Percentiles rank a stretch among this genome's conserved stretches.
Conservation (phyloP, 1,284 basidiomycete species). For the Moniliella sp. region DNA sequence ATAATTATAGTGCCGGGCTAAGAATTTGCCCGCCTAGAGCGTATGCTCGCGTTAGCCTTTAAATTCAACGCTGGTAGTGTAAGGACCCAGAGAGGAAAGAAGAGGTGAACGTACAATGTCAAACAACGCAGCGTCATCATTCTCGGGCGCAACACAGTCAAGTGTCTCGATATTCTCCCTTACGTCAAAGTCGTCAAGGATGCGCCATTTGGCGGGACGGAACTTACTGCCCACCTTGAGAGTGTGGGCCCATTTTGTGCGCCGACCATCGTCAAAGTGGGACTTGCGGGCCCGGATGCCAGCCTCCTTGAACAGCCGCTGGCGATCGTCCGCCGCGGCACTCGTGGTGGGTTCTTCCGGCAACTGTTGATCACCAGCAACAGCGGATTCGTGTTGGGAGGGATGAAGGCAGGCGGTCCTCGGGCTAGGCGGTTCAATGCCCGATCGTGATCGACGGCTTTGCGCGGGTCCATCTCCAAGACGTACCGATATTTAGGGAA, state of each 20-base stretch:
- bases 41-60: background rate
- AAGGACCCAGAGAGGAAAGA: background rate
- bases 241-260: conserved; percentile 13
- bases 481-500: conserved; percentile 30
- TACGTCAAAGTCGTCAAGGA: conserved; percentile 23
- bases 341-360: too few species aligned
- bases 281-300: conserved; percentile 2
- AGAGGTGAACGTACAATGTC: too few species aligned
- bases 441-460: too few species aligned
- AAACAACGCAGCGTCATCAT: conserved; percentile 15
- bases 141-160: conserved; percentile 7
- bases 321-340: too few species aligned
- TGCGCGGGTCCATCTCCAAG: conserved; percentile 21
- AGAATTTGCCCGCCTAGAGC: conserved; percentile 26
- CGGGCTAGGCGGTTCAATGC: too few species aligned
- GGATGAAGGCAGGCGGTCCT: too few species aligned
- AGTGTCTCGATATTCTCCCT: conserved; percentile 24
- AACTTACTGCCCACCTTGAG: conserved; percentile 21
- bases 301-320: too few species aligned
- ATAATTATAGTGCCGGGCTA: conserved; percentile 26
- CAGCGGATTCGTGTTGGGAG: too few species aligned
- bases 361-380: too few species aligned
- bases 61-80: background rate
- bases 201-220: conserved; percentile 23
- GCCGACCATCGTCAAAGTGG: conserved; percentile 12